Percentiles rank a stretch among this genome's conserved stretches.
These are phyloP conservation scores for Zalaria obscura DNA, from an alignment of 2,329 filamentous ascomycete species.

Conservation along the genomic window DNA sequence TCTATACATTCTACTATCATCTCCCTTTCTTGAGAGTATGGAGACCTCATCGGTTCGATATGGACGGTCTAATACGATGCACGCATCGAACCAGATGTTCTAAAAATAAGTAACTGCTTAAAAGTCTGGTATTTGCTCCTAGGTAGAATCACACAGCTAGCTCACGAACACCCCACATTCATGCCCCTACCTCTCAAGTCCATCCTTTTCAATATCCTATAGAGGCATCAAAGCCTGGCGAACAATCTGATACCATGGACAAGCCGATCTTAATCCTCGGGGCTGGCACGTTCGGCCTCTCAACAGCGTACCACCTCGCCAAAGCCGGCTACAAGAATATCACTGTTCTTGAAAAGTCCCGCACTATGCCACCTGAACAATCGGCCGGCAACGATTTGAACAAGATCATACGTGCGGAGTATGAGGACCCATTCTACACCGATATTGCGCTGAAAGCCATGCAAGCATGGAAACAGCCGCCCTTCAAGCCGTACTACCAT, in stretches of 20 bases:
- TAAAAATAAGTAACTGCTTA: too few species aligned
- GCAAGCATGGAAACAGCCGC: conserved; percentile 36
- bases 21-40: too few species aligned
- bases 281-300: conserved; percentile 37
- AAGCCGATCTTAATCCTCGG: conserved; percentile 16
- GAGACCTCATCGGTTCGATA: too few species aligned
- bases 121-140: too few species aligned
- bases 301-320: conserved; percentile 34
- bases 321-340: conserved; percentile 30
- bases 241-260: conserved; percentile 1
- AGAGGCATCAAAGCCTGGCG: conserved; percentile 2
- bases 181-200: too few species aligned
- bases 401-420: conserved; percentile 47
- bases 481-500: conserved; percentile 40
- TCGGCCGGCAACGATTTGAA: conserved; percentile 48
- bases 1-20: too few species aligned
- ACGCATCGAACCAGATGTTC: too few species aligned
- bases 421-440: conserved; percentile 43
- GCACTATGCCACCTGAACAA: conserved; percentile 31
- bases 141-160: too few species aligned
- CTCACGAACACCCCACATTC: too few species aligned
- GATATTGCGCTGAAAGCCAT: conserved; percentile 41
- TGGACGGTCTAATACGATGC: too few species aligned
- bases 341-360: conserved; percentile 32
- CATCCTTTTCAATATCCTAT: too few species aligned